These are phyloP conservation scores for Arthrobotrys sphaeroides DNA, from an alignment of 2,329 filamentous ascomycete genomes.

Conservation along the genomic window DNA sequence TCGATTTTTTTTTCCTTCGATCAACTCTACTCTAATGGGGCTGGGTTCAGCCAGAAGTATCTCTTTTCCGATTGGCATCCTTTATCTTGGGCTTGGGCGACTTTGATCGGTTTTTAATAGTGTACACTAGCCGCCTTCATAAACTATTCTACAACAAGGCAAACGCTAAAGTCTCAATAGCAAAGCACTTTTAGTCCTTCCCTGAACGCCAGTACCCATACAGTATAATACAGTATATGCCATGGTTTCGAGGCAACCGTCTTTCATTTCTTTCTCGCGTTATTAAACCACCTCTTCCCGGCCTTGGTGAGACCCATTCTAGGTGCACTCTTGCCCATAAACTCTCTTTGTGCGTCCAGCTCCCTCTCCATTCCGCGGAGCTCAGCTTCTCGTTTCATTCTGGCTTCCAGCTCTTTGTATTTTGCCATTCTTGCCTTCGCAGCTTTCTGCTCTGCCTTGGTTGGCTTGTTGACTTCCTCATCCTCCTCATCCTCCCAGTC, in stretches of 20 bases:
- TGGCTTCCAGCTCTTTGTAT: slow-evolving; percentile 85
- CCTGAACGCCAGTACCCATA: slow-evolving; percentile 32
- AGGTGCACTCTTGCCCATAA: slow-evolving; percentile 71
- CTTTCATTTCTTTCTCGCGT: slow-evolving; percentile 40
- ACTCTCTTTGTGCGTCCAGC: slow-evolving; percentile 64
- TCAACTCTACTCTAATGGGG: slow-evolving; percentile 3
- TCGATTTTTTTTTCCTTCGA: not conserved
- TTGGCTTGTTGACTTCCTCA: slow-evolving; percentile 69
- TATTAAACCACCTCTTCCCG: slow-evolving; percentile 55
- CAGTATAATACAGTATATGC: slow-evolving; percentile 31
- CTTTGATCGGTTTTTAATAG: not conserved
- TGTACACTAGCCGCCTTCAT: slow-evolving; percentile 37
- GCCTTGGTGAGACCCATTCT: slow-evolving; percentile 62
- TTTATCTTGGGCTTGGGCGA: not conserved
- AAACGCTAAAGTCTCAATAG: slow-evolving; percentile 35
- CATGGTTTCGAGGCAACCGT: not conserved
- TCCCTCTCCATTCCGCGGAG: slow-evolving; percentile 68
- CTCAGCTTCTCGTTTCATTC: slow-evolving; percentile 75
- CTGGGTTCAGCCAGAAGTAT: slow-evolving; percentile 10
- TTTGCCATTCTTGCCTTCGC: slow-evolving; percentile 68
- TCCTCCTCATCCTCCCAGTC: slow-evolving; percentile 61
- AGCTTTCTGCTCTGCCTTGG: slow-evolving; percentile 63
- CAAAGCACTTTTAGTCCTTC: slow-evolving; percentile 4
- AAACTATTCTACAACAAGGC: not conserved
- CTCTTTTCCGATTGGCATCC: slow-evolving; percentile 34